These are phyloP conservation scores for Trichoderma sp. DNA, from an alignment of 2,329 filamentous ascomycete genomes.

Conservation along the genomic window DNA sequence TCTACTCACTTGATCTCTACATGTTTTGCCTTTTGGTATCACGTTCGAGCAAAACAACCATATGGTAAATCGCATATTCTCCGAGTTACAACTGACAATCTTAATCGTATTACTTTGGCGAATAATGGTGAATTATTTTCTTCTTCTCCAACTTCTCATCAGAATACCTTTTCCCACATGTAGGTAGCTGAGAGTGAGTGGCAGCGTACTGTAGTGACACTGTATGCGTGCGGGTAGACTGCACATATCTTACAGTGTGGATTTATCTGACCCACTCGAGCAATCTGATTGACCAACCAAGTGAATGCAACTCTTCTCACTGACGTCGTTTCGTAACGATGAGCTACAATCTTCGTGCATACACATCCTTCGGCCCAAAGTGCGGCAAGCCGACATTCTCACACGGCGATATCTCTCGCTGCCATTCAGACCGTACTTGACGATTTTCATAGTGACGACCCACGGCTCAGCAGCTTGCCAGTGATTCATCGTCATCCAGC, in stretches of 20 bases:
- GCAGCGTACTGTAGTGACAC: neutral
- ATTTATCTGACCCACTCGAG: neutral
- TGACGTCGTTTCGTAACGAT: slow-evolving; percentile 8
- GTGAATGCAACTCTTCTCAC: no score
- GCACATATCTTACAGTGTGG: neutral
- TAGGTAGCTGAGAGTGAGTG: neutral
- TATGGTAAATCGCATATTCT: no score
- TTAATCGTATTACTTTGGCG: no score
- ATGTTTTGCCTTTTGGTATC: neutral
- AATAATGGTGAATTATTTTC: neutral
- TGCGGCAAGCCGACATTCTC: neutral
- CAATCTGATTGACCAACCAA: slow-evolving; percentile 1
- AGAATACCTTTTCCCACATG: neutral
- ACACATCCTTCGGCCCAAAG: neutral
- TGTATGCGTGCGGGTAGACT: neutral
- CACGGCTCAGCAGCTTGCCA: neutral
- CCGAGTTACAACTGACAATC: neutral
- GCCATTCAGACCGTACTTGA: no score
- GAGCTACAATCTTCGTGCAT: neutral
- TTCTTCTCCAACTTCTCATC: no score
- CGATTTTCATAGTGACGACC: neutral
- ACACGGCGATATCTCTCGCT: neutral
- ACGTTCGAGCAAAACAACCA: neutral
- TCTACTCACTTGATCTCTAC: neutral
- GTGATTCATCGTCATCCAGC: neutral